Percentiles rank a stretch among this genome's conserved stretches.
These are phyloP conservation scores for Fistulifera pelliculosa DNA, from an alignment of 108 stramenopile genomes.

Conservation along the genomic window DNA sequence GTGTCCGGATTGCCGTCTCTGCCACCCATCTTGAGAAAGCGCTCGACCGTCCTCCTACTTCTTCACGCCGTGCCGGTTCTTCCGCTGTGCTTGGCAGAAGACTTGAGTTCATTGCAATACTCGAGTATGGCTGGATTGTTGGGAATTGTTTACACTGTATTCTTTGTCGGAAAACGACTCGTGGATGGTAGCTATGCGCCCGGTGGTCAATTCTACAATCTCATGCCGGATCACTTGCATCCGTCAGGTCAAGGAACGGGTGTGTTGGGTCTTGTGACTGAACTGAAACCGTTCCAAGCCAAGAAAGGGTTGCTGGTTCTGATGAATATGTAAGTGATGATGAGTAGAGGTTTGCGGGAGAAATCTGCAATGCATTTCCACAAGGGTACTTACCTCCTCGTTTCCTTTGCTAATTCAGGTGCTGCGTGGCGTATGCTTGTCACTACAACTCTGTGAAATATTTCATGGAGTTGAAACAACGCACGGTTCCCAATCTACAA, in stretches of 20 bases:
- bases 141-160: conserved; percentile 5
- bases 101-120: background rate
- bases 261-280: background rate
- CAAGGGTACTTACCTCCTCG: no score
- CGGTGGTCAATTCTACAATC: conserved; percentile 1
- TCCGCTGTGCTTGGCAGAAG: conserved; percentile 3
- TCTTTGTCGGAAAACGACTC: conserved; percentile 7
- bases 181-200: conserved; percentile 4
- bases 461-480: conserved; percentile 6
- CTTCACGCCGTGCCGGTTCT: conserved; percentile 4
- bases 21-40: conserved; percentile 1
- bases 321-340: conserved; percentile 5
- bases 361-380: no score
- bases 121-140: conserved; percentile 6
- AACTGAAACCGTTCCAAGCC: conserved; percentile 1
- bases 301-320: background rate
- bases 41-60: conserved; percentile 3
- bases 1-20: conserved; percentile 5
- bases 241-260: background rate
- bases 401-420: background rate
- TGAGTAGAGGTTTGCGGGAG: no score
- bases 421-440: conserved; percentile 7
- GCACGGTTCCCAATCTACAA: background rate
- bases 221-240: conserved; percentile 5
- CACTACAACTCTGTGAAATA: conserved; percentile 9